Conservation (phyloP, 257 asterid species). For the Petunia axillaris region DNA sequence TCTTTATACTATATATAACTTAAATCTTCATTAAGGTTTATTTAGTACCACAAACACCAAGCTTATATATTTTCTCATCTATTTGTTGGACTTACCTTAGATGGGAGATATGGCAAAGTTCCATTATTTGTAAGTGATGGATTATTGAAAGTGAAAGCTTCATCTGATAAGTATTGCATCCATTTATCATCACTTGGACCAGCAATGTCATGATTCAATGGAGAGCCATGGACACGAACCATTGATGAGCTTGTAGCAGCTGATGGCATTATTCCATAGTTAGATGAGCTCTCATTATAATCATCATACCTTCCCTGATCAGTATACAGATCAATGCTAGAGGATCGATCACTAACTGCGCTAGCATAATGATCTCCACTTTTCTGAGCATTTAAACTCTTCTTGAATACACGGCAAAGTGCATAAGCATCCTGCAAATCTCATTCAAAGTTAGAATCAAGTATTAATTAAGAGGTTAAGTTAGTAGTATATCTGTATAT, state of each 20-base stretch:
- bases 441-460: neutral
- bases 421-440: slow-evolving; percentile 84
- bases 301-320: slow-evolving; percentile 53
- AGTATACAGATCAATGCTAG: slow-evolving; percentile 57
- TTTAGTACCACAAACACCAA: neutral
- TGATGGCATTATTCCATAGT: slow-evolving; percentile 41
- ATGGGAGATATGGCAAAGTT: slow-evolving; percentile 59
- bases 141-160: slow-evolving; percentile 55
- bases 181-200: slow-evolving; percentile 52
- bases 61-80: no score
- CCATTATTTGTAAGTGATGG: slow-evolving; percentile 45
- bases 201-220: slow-evolving; percentile 30
- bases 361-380: slow-evolving; percentile 55
- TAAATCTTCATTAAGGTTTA: no score
- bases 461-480: neutral
- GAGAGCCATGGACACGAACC: slow-evolving; percentile 38
- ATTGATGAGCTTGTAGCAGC: slow-evolving; percentile 43
- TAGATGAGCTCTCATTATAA: slow-evolving; percentile 41
- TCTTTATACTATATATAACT: no score
- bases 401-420: slow-evolving; percentile 93
- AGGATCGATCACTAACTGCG: slow-evolving; percentile 57
- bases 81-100: slow-evolving; percentile 53
- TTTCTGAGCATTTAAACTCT: slow-evolving; percentile 73
- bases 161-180: slow-evolving; percentile 84
- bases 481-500: no score